Conservation (phyloP, 352 stramenopile genomes). For the Pythium insidiosum region DNA sequence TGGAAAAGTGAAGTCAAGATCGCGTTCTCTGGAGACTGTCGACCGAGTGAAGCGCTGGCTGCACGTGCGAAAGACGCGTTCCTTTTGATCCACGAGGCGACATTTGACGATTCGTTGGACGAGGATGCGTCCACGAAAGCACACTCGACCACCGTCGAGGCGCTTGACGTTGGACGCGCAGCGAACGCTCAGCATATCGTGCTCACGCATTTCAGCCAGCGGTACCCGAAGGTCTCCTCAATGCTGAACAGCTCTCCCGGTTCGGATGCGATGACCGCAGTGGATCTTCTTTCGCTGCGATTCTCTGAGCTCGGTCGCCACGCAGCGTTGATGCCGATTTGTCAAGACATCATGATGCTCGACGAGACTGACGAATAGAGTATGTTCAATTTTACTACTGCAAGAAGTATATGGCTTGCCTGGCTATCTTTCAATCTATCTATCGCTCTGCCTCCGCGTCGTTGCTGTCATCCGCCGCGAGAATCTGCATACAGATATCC, state of each 20-base stretch:
- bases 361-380: no score
- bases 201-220: conserved; percentile 96
- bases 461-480: conserved; percentile 34
- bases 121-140: conserved; percentile 91
- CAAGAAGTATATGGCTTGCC: no score
- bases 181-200: conserved; percentile 82
- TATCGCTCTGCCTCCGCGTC: conserved; percentile 4
- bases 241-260: no score
- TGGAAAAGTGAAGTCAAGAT: conserved; percentile 70
- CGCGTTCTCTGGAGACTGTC: conserved; percentile 94
- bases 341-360: no score
- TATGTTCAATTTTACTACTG: no score
- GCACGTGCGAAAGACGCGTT: conserved; percentile 47
- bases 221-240: conserved; percentile 71
- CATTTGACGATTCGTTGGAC: conserved; percentile 93
- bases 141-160: conserved; percentile 93
- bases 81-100: conserved; percentile 97
- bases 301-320: conserved; percentile 51
- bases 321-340: conserved; percentile 56
- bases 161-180: conserved; percentile 69
- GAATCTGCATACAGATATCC: conserved; percentile 54
- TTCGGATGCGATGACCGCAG: conserved; percentile 33
- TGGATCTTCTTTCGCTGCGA: conserved; percentile 69
- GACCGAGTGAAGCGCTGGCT: conserved; percentile 71
- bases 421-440: no score